Base-by-base conservation (phyloP, 2,329 filamentous ascomycete genomes). In the Colletotrichum sp. region DNA sequence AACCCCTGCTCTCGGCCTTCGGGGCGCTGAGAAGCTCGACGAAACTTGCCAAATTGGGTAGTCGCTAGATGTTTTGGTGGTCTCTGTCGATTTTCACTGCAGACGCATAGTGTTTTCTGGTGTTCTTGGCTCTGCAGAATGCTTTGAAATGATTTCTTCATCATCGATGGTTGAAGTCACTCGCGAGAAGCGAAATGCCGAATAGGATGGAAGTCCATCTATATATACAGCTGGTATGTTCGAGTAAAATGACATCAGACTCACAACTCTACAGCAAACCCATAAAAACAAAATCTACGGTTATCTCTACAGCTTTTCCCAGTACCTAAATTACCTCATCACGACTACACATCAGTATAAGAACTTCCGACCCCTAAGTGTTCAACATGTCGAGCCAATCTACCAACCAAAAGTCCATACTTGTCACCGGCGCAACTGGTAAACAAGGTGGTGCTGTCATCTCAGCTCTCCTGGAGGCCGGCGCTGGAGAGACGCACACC, bases 351-450 rank as follows among this genome's bases (percentile, higher is more conserved):
- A 22, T 52, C 6, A 0, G 10, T 13, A 13, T 22, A 4, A 22
- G 10, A 22, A 5, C n/a, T 22, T 22, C 43, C 2, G 6, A 4
- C 6, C 2, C 43, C 6, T 13, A 22, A 8, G n/a, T 22, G 1
- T 8, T n/a, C 43, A 9, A 27, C 13, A 67, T 67, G 48, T 58
- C 65, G n/a, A 27, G 6, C 28, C n/a, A 13, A 3, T 18, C 25
- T 15, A 12, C 4, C 8, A 56, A 30, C 8, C 55, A 58, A 22
- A 61, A 61, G 32, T 66, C 79, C 16, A 79, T 88, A 67, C 84
- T 89, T 73, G 80, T 89, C 65, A 87, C 85, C 25, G 87, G 87
- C 55, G 87, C 87, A 15, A 89, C 88, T 1, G 88, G 88, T 60
- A 86, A 87, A 43, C 88, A 89, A 79, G 88, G 88, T 28, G 83